A percentile compares a stretch with the other conserved stretches of the same genome.
Conservation (phyloP, 345 rosid species). For the Carallia pectinifolia region DNA sequence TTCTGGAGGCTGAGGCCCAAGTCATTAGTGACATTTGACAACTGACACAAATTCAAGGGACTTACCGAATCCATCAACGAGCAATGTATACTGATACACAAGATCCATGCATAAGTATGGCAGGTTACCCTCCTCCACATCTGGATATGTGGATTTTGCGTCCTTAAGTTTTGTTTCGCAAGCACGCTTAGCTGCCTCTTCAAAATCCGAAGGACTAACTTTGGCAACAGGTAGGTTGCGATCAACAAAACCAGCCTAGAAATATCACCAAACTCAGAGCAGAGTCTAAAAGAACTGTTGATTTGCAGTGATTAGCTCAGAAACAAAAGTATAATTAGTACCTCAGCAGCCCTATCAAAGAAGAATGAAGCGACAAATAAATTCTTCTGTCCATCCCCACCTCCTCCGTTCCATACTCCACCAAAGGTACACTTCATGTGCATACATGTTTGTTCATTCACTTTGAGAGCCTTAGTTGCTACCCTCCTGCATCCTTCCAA, state of each 20-base stretch:
- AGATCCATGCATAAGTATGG: constrained; percentile 97
- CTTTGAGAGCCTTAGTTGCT: constrained; percentile 73
- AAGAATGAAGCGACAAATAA: constrained; percentile 93
- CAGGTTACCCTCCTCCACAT: constrained; percentile 48
- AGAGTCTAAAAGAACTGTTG: not conserved
- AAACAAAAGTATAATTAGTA: constrained; percentile 24
- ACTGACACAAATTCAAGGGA: not conserved
- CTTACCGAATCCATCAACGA: constrained; percentile 88
- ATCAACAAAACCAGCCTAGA: constrained; percentile 78
- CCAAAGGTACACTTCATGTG: constrained; percentile 95
- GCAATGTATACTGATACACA: constrained; percentile 75
- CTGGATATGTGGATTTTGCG: constrained; percentile 49
- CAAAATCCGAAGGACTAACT: constrained; percentile 72
- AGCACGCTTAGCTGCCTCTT: constrained; percentile 80
- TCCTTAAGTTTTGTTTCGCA: constrained; percentile 70
- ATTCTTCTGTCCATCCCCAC: constrained; percentile 97
- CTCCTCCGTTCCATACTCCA: constrained; percentile 97
- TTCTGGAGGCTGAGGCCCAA: not conserved
- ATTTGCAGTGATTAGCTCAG: not conserved
- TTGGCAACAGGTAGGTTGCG: constrained; percentile 59
- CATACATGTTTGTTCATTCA: constrained; percentile 72
- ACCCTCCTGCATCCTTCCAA: constrained; percentile 68
- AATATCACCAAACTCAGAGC: constrained; percentile 4
- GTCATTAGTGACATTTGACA: not conserved
- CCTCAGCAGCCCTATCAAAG: constrained; percentile 98